Base-by-base conservation (phyloP, 345 rosid genomes). In the Salix udensis region DNA sequence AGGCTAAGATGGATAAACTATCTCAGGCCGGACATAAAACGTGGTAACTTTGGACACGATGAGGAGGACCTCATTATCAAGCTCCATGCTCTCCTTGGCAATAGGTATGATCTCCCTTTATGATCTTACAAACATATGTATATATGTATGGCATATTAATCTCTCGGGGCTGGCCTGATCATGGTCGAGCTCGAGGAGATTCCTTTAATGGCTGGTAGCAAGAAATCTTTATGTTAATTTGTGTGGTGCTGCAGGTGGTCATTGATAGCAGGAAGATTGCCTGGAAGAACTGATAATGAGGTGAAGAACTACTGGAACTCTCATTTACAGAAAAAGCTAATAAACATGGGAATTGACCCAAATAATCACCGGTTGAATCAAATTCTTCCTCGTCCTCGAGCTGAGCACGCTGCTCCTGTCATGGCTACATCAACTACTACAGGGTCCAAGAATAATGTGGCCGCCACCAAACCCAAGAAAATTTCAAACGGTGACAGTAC, bases 341-440 rank as follows among this genome's bases (percentile, higher is more conserved):
- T 89, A 7, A 86, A 81, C 58, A 88, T 88, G 96, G 96, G 97
- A 53, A 86, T 92, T 28, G 92, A 92, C 77, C 97, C 97, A 21
- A 86, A 89, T 26, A 92, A 92, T 77, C 97, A 92, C 73, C 87
- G 87, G n/a, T 79, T 88, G 24, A 74, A 73, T 76, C 85, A 80
- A 26, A 64, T 26, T 70, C 79, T 77, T 44, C 78, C 78, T 74
- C 79, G 77, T 11, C 69, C 85, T 44, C 73, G 76, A 53, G 18
- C 58, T 21, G 34, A 24, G 21, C 36, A 31, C 40, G 39, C 50
- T 40, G 60, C 65, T 19, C 46, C 30, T 58, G 26, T 37, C 34
- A 9, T 15, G 12, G 30, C 53, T 62, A 26, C 68, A 16, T 58
- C 64, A 23, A 23, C 28, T 10, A 58, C 28, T 1, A 58, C 14